Percentiles rank a stretch among this genome's conserved stretches.
phyloP scores from a whole-genome alignment of 805 yeast genomes.

The Suhomyces sp. region DNA sequence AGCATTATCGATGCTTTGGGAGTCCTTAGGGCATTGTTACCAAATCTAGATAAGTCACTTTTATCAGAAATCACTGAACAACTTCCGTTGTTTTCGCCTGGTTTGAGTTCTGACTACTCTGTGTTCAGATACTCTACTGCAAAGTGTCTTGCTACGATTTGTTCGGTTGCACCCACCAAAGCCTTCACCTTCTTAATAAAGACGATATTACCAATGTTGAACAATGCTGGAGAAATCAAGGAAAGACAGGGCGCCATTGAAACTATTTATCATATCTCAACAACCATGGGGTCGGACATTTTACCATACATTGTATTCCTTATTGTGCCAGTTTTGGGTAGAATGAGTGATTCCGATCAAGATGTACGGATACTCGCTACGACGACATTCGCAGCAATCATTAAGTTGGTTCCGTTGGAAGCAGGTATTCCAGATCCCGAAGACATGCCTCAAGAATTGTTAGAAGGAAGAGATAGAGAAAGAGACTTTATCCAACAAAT shows the following conservation, averaged over 20 bases:
- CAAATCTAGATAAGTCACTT: conserved; percentile 52
- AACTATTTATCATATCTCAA: conserved; percentile 79
- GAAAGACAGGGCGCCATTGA: conserved; percentile 95
- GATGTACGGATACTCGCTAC: conserved; percentile 91
- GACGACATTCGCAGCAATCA: conserved; percentile 93
- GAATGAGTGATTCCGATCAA: conserved; percentile 93
- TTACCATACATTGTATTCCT: conserved; percentile 93
- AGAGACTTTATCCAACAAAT: conserved; percentile 93
- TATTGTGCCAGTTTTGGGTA: conserved; percentile 93
- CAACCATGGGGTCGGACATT: conserved; percentile 82
- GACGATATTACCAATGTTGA: conserved; percentile 72
- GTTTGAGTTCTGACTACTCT: conserved; percentile 66
- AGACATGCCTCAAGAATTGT: conserved; percentile 79
- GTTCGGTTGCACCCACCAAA: conserved; percentile 63
- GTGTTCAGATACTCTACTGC: conserved; percentile 90
- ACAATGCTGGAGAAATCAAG: conserved; percentile 65
- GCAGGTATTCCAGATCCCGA: conserved; percentile 96
- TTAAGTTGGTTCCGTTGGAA: conserved; percentile 93
- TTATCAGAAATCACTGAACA: conserved; percentile 48
- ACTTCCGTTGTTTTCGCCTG: conserved; percentile 47
- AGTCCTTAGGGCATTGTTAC: conserved; percentile 69
- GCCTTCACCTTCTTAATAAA: conserved; percentile 82
- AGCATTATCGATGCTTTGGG: conserved; percentile 84
- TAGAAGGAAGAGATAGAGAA: conserved; percentile 89
- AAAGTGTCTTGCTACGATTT: conserved; percentile 79